phyloP scores from a whole-genome alignment of 2,329 filamentous ascomycete species.

The Talaromyces sp. region DNA sequence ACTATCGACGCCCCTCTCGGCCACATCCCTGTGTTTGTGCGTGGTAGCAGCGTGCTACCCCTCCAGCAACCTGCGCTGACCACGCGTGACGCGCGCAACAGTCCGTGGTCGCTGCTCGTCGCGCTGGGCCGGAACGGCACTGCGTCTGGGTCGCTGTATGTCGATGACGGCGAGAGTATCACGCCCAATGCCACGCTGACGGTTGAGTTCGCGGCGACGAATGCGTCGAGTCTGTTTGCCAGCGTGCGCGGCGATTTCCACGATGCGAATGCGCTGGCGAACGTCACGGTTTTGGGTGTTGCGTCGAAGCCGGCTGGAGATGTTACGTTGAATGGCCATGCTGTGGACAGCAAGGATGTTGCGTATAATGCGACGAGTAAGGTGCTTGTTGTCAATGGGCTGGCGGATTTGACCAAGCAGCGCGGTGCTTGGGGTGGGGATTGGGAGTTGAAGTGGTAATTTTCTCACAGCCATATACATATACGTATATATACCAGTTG shows the following conservation, averaged over 20 bases:
- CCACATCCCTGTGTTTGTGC: conserved; percentile 67
- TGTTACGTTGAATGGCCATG: conserved; percentile 50
- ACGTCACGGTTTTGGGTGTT: conserved; percentile 55
- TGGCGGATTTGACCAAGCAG: conserved; percentile 43
- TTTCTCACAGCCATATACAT: not conserved
- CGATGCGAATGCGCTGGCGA: conserved; percentile 55
- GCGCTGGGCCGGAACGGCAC: conserved; percentile 52
- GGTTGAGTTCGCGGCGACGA: conserved; percentile 46
- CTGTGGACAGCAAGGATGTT: conserved; percentile 41
- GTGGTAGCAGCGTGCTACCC: conserved; percentile 64
- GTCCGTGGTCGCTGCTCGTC: conserved; percentile 62
- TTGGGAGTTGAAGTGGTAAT: conserved; percentile 55
- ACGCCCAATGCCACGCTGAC: conserved; percentile 50
- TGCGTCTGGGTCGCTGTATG: conserved; percentile 60
- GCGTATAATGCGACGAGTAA: conserved; percentile 45
- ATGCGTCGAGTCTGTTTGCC: conserved; percentile 42
- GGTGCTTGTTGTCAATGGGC: conserved; percentile 47
- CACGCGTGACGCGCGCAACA: conserved; percentile 57
- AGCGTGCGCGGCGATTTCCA: conserved; percentile 48
- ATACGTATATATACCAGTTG: too few relatives aligned
- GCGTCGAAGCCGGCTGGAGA: conserved; percentile 40
- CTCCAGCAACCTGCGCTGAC: conserved; percentile 65
- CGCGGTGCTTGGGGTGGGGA: conserved; percentile 54
- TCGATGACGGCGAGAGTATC: conserved; percentile 71
- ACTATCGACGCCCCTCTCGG: conserved; percentile 58